phyloP scores from a whole-genome alignment of 169 alveolate genomes.

The Babesia microti region DNA sequence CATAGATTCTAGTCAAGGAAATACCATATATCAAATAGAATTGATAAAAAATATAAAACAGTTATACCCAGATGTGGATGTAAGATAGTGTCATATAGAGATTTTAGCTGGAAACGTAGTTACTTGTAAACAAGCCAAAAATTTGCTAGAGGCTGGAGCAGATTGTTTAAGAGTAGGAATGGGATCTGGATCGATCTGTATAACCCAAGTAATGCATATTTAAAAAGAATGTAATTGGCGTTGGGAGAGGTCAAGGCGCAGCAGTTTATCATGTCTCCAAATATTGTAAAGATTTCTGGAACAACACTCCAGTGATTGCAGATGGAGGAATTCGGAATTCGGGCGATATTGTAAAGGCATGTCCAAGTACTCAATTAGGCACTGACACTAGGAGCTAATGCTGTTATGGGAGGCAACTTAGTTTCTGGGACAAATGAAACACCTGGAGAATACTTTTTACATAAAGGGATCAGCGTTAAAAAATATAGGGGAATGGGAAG shows the following conservation, averaged over 20 bases:
- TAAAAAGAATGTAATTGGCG: conserved; percentile 70
- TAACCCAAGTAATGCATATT: conserved; percentile 68
- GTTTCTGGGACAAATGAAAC: conserved; percentile 89
- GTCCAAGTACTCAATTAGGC: conserved; percentile 69
- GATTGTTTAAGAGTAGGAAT: conserved; percentile 80
- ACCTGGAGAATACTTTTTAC: conserved; percentile 82
- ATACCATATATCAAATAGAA: conserved; percentile 76
- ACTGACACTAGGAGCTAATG: conserved; percentile 81
- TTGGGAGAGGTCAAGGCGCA: conserved; percentile 82
- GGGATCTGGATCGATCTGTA: conserved; percentile 93
- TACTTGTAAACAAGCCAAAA: conserved; percentile 77
- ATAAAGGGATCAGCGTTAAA: conserved; percentile 70
- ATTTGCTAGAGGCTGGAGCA: conserved; percentile 73
- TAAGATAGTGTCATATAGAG: conserved; percentile 51
- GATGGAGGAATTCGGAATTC: conserved; percentile 89
- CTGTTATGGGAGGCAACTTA: conserved; percentile 82
- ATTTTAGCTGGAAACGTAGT: conserved; percentile 87
- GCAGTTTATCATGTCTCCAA: conserved; percentile 81
- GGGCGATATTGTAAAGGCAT: conserved; percentile 84
- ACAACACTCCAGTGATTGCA: conserved; percentile 77
- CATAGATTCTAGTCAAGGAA: conserved; percentile 87
- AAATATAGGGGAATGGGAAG: conserved; percentile 82
- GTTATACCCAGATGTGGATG: conserved; percentile 65
- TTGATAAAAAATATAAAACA: conserved; percentile 71
- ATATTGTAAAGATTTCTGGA: conserved; percentile 59